Conservation (phyloP, 495 filamentous ascomycete genomes). For the Talaromyces liani region DNA sequence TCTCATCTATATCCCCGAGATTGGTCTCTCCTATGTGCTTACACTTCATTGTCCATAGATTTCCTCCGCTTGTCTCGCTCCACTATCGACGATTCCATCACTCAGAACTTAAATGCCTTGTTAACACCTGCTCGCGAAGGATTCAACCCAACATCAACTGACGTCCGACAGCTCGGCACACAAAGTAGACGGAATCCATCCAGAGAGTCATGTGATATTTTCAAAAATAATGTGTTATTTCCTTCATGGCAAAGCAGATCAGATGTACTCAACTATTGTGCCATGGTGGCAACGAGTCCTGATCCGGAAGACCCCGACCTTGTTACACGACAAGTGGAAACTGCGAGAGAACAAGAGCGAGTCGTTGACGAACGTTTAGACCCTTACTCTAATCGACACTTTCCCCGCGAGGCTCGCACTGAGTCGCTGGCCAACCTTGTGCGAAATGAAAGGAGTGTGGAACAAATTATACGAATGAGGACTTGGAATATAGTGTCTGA, state of each 20-base stretch:
- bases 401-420: constrained; percentile 75
- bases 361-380: constrained; percentile 86
- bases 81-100: constrained; percentile 86
- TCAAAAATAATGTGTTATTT: constrained; percentile 76
- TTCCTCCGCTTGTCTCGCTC: constrained; percentile 85
- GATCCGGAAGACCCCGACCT: constrained; percentile 86
- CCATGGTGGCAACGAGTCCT: constrained; percentile 75
- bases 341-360: constrained; percentile 60
- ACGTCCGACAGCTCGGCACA: constrained; percentile 44
- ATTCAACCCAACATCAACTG: constrained; percentile 78
- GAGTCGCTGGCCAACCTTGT: constrained; percentile 71
- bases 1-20: constrained; percentile 5
- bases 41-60: constrained; percentile 43
- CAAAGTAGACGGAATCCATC: constrained; percentile 43
- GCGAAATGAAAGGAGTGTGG: constrained; percentile 78
- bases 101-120: constrained; percentile 87
- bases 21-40: constrained; percentile 1
- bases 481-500: constrained; percentile 80
- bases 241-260: constrained; percentile 82
- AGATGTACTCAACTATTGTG: constrained; percentile 85
- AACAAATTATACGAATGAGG: constrained; percentile 74
- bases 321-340: constrained; percentile 60
- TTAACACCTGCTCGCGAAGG: constrained; percentile 61
- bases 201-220: constrained; percentile 51
- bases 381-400: constrained; percentile 82